Base-by-base conservation (phyloP, 768 basidiomycete genomes). In the Phallus indusiatus region DNA sequence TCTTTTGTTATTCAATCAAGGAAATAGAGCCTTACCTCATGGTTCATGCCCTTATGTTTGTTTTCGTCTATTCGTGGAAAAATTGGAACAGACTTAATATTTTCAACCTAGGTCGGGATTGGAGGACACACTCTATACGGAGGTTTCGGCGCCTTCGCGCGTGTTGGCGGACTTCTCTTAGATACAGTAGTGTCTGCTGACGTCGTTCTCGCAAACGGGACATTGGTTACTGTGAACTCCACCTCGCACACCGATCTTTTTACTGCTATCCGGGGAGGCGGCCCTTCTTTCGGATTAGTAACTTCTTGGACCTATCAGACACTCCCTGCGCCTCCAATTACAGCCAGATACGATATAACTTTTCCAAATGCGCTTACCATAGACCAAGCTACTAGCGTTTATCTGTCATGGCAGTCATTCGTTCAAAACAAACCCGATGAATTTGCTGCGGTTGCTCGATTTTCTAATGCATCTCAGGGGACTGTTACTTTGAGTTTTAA, bases 281-380 rank as follows among this genome's bases (percentile, higher is more conserved):
- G 64, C 1, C 66, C 68, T 4, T 66, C 65, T 16, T 70, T 61
- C 48, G 68, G 62, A n/a, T 61, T 71, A 61, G 60, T 69, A 37
- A 67, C 65, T 37, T 37, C 59, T 14, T 70, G 60, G 63, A 63
- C 67, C 20, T 56, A 67, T 56, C 56, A 56, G 9, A 69, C 69
- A 1, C 58, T 62, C 51, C 53, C 64, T 14, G 63, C 60, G 2
- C 70, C 70, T 1, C 22, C 61, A 0, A 65, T 54, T 16, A 60
- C 59, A n/a, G 60, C 59, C 46, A 61, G 63, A 55, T 63, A 59
- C 35, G 47, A 56, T 42, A 60, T 64, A 54, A 36, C 36, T 24
- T 65, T 56, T 50, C 49, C 47, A 17, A 53, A 18, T n/a, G 46
- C 36, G 21, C n/a, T 61, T 7, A 56, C 61, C 18, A 24, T 48